phyloP scores from a whole-genome alignment of 306 rosid genomes.

The Fagus crenata region DNA sequence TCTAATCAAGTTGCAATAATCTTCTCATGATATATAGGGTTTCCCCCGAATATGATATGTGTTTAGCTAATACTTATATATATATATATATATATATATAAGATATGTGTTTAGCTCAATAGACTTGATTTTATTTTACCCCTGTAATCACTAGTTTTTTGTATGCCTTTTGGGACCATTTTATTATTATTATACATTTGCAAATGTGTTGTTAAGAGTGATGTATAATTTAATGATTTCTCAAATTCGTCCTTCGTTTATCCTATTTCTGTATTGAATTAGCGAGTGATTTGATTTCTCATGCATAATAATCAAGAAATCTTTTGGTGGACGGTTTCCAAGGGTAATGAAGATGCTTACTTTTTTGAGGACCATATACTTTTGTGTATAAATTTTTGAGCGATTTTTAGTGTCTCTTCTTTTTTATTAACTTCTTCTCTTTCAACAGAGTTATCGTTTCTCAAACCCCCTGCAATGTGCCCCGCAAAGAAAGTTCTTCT shows the following conservation, averaged over 20 bases:
- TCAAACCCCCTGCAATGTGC: background rate
- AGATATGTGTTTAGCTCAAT: background rate
- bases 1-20: background rate
- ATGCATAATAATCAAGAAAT: background rate
- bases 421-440: background rate
- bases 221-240: background rate
- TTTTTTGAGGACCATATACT: too few species aligned
- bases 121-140: background rate
- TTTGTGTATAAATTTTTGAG: too few species aligned
- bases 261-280: background rate
- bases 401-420: too few species aligned
- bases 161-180: background rate
- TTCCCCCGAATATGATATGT: background rate
- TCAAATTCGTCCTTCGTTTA: background rate
- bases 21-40: background rate
- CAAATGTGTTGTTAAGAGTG: background rate
- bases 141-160: background rate
- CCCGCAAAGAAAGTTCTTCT: background rate
- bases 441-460: background rate
- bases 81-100: background rate
- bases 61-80: background rate
- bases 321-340: background rate
- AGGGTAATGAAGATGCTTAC: too few species aligned
- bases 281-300: background rate
- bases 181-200: background rate